phyloP scores from a whole-genome alignment of 129 eudicot species.

The Flaveria trinervia region DNA sequence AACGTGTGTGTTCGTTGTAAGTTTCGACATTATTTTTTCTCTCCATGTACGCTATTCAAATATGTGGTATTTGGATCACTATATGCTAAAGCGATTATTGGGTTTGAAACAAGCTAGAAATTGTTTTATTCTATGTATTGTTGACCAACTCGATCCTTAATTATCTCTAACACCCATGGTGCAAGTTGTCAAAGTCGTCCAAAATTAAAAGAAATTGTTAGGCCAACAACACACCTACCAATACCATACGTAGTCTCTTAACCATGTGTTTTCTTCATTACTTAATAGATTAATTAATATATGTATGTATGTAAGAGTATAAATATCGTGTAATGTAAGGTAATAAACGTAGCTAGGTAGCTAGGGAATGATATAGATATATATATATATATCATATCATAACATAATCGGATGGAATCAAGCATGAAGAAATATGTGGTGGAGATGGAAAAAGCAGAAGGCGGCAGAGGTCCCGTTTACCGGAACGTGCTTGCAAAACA shows the following conservation, averaged over 20 bases:
- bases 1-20: no score
- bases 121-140: neutral
- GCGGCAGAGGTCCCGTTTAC: conserved; percentile 72
- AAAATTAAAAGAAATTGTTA: neutral
- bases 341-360: neutral
- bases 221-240: neutral
- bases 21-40: no score
- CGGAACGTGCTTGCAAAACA: conserved; percentile 74
- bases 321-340: neutral
- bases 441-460: conserved; percentile 65
- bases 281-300: no score
- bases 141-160: neutral
- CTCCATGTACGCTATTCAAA: no score
- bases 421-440: conserved; percentile 52
- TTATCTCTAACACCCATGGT: neutral
- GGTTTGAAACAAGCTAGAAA: neutral
- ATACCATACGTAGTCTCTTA: no score
- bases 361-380: neutral
- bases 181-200: neutral
- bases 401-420: conserved; percentile 15
- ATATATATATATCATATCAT: no score
- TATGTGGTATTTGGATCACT: no score
- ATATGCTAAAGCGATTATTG: no score
- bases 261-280: no score
- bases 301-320: neutral